Conservation (phyloP, 805 yeast genomes). For the Priceomyces fermenticarens region DNA sequence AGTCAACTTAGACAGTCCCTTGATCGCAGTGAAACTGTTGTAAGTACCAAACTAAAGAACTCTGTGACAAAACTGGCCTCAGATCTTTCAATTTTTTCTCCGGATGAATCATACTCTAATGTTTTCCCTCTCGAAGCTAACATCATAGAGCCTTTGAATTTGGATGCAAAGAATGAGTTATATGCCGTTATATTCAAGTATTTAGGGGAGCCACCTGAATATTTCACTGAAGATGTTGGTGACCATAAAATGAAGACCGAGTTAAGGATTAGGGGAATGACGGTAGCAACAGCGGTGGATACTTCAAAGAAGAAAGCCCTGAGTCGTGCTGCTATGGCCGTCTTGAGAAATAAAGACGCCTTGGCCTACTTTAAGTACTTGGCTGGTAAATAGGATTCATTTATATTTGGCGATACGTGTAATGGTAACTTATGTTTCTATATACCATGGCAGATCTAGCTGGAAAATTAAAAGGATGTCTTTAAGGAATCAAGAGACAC, state of each 20-base stretch:
- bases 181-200: constrained; percentile 37
- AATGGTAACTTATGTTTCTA: too few relatives aligned
- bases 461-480: too few relatives aligned
- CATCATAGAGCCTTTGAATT: constrained; percentile 18
- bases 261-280: constrained; percentile 25
- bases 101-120: constrained; percentile 1
- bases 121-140: constrained; percentile 27
- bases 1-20: constrained; percentile 45
- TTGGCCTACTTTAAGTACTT: constrained; percentile 2
- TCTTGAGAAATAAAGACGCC: constrained; percentile 18
- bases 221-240: constrained; percentile 20
- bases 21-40: constrained; percentile 15
- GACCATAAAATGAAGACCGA: constrained; percentile 24
- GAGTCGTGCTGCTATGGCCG: constrained; percentile 38
- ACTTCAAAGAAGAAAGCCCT: constrained; percentile 37
- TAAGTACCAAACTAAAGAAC: constrained; percentile 7
- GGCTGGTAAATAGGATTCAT: neutral
- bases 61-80: neutral
- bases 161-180: constrained; percentile 37
- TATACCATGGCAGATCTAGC: too few relatives aligned
- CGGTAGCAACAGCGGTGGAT: constrained; percentile 32
- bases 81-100: neutral
- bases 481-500: too few relatives aligned
- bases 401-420: too few relatives aligned
- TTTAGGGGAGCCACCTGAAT: constrained; percentile 34